Percentiles rank a stretch among this genome's conserved stretches.
Evolutionary conservation across 2,329 filamentous ascomycete genomes (phyloP).

Genomic region (Diaporthe capsici): DNA sequence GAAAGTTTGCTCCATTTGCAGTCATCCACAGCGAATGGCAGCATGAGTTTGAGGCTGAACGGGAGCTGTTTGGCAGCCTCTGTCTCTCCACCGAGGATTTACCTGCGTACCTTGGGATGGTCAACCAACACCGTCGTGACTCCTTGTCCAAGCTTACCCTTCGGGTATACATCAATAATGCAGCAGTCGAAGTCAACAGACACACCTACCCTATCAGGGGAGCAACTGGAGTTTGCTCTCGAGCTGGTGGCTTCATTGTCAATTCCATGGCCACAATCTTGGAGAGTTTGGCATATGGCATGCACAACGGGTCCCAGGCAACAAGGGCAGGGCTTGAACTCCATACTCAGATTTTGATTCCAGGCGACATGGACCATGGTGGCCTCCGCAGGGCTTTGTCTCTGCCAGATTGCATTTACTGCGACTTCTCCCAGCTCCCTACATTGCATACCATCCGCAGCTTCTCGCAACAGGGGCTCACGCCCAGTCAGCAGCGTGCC

Average conservation of each 20-base stretch:
- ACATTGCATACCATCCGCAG: no score
- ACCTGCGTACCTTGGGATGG: not conserved
- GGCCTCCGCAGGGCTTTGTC: not conserved
- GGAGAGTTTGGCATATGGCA: not conserved
- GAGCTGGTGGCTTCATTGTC: not conserved
- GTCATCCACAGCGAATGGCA: not conserved
- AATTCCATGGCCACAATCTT: not conserved
- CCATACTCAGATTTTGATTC: not conserved
- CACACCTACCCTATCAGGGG: accelerated
- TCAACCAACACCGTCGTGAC: not conserved
- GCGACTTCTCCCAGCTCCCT: not conserved
- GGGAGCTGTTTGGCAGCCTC: not conserved
- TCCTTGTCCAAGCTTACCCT: not conserved
- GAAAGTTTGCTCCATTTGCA: not conserved
- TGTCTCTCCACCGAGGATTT: not conserved
- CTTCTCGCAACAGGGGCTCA: not conserved
- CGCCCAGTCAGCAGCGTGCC: no score
- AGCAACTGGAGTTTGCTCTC: not conserved
- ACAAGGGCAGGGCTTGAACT: no score
- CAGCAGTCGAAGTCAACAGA: accelerated
- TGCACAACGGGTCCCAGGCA: not conserved
- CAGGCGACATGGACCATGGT: not conserved
- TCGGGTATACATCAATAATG: not conserved
- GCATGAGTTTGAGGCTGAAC: not conserved
- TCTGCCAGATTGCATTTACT: not conserved